Base-by-base conservation (phyloP, 306 rosid genomes). In the Cicer bijugum region DNA sequence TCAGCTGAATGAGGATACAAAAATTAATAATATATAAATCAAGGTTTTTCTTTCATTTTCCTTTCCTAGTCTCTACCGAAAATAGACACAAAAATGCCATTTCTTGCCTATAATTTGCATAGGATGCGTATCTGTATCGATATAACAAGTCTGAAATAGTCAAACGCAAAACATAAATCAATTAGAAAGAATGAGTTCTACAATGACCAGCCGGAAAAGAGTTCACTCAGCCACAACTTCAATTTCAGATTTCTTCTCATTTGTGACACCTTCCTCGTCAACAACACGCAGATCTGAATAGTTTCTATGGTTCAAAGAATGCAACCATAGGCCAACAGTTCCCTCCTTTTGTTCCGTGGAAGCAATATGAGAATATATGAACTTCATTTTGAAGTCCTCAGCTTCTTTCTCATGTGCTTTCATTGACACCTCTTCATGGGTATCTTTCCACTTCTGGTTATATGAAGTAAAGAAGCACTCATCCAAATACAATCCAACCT, bases 401-500 rank as follows among this genome's bases (percentile, higher is more conserved):
- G 97, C 96, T 80, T 83, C 96, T 82, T 81, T 82, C 82, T 85
- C 86, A 16, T 84, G 88, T 17, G 80, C 89, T 81, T 88, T 88
- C 92, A 89, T 93, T 0, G 96, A 91, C 75, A 93, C 55, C 84
- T 89, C 96, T 79, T 93, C 94, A 70, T 93, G 98, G 74, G 78
- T 91, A 62, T 87, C 97, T 76, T 89, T 90, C 98, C 98, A 93
- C 81, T 93, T 93, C 69, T 91, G 81, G 84, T 93, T 93, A 70
- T 93, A 93, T 7, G 98, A 93, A 50, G 92, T 0, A 78, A 87
- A 93, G 79, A 89, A 74, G 78, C 98, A 93, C 86, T 93, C 98
- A 6, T 93, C 97, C 80, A 91, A 84, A 85, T 82, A 93, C 64
- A 93, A 86, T 23, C 98, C 98, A 78, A 89, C 91, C 82, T 93